Percentiles rank a stretch among this genome's conserved stretches.
These are phyloP conservation scores for Ambrosiella xylebori DNA, from an alignment of 2,329 filamentous ascomycete genomes.

Conservation along the genomic window DNA sequence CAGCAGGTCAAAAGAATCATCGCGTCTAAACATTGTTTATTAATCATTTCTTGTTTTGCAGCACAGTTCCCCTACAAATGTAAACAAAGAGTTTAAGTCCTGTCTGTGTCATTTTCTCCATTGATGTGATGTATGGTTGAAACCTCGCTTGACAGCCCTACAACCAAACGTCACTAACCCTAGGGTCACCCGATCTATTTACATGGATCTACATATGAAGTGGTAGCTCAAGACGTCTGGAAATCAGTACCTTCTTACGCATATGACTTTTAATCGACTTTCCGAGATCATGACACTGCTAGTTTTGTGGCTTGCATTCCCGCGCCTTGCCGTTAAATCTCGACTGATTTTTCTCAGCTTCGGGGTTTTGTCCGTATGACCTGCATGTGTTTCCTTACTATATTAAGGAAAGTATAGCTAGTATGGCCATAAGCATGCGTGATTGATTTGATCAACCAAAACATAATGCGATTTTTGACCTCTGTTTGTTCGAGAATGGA, in stretches of 20 bases:
- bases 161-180: neutral
- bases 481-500: neutral
- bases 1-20: too few relatives aligned
- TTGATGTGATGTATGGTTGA: neutral
- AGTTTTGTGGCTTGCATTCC: neutral
- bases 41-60: neutral
- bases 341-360: neutral
- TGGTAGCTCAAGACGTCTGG: neutral
- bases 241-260: too few relatives aligned
- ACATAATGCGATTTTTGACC: neutral
- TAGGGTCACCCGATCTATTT: neutral
- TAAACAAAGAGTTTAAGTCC: neutral
- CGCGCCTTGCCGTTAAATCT: neutral
- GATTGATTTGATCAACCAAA: neutral
- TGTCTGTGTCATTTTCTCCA: neutral
- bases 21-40: too few relatives aligned
- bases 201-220: neutral
- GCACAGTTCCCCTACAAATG: neutral
- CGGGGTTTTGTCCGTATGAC: too few relatives aligned
- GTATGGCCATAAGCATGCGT: too few relatives aligned
- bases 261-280: too few relatives aligned
- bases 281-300: neutral
- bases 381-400: too few relatives aligned
- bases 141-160: neutral
- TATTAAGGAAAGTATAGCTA: too few relatives aligned